Evolutionary conservation across 768 basidiomycete genomes (phyloP), one percentile per base, ranked within the genome.

Genomic region (Crepidotus variabilis): DNA sequence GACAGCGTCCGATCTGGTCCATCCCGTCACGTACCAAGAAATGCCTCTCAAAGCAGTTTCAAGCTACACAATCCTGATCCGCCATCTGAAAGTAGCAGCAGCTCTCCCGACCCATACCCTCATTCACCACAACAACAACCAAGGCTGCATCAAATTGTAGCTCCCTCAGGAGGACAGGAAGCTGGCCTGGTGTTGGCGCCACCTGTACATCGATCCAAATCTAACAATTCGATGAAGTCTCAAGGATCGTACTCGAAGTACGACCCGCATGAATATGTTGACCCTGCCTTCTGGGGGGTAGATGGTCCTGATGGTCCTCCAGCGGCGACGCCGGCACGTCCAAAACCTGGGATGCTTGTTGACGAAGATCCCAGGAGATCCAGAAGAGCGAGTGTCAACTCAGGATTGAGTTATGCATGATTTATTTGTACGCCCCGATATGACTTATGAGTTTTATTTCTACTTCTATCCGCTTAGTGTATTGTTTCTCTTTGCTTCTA

Each of bases 221-320:
- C 73, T 20, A 69, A 64, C 50, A 56, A 64, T 13, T 74, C 74
- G 8, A 47, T 74, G 47, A 67, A 63, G 34, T 71, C 72, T 14
- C 56, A 48, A 21, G 61, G 61, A 7, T 69, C 70, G 6, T 72
- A 68, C 49, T 58, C 58, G 16, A 64, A 55, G 50, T 75, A 60
- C 53, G 63, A 72, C 45, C 69, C 68, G 1, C 11, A 56, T 2
- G 67, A 51, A 14, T 75, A 75, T 56, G 60, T 67, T 18, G 74
- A 75, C 56, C 73, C 72, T 7, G 72, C 72, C 16, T 69, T 50
- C 48, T 71, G 64, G 64, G 54, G 53, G 1, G 46, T 50, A 5
- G 57, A 62, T 51, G 66, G 63, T 5, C 57, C 55, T 6, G 54
- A 54, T 35, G 56, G 50, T 0, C 53, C 57, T 0, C 50, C 57